Evolutionary conservation across 1,139 yeast species (phyloP).

Genomic region (Taphrina betulina): DNA sequence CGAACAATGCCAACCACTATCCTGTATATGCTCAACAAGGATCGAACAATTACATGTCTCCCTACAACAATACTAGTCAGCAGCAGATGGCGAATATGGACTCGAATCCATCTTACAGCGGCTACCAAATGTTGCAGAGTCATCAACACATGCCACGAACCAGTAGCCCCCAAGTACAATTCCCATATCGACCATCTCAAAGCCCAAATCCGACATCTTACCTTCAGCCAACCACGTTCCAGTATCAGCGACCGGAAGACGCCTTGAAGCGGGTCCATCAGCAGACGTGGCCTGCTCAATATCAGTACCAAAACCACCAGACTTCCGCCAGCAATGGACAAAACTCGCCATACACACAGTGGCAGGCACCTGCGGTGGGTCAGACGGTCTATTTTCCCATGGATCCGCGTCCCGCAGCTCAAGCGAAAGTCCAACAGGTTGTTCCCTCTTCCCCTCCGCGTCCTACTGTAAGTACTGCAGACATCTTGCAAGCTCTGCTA

Average conservation of each 20-base stretch:
- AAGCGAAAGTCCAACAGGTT: neutral
- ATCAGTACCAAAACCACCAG: constrained; percentile 7
- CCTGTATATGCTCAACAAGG: neutral
- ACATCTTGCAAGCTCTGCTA: no score
- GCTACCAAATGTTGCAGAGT: no score
- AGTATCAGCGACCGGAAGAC: constrained; percentile 17
- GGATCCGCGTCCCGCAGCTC: constrained; percentile 7
- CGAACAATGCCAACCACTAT: neutral
- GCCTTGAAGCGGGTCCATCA: constrained; percentile 5
- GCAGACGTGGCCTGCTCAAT: constrained; percentile 10
- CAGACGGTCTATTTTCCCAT: constrained; percentile 1
- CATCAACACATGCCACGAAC: neutral
- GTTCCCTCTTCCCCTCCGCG: constrained; percentile 23
- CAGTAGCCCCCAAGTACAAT: constrained; percentile 1
- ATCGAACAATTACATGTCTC: neutral
- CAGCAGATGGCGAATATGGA: neutral
- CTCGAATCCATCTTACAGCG: no score
- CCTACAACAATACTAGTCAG: constrained; percentile 1
- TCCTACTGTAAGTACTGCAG: constrained; percentile 29
- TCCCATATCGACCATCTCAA: neutral
- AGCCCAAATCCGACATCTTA: neutral
- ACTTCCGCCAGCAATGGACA: neutral
- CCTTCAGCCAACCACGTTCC: neutral
- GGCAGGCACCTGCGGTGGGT: constrained; percentile 3
- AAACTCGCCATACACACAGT: neutral